Evolutionary conservation across 2,329 filamentous ascomycete species (phyloP), one percentile per base, ranked within the genome.

Genomic region (Fusarium palustre): DNA sequence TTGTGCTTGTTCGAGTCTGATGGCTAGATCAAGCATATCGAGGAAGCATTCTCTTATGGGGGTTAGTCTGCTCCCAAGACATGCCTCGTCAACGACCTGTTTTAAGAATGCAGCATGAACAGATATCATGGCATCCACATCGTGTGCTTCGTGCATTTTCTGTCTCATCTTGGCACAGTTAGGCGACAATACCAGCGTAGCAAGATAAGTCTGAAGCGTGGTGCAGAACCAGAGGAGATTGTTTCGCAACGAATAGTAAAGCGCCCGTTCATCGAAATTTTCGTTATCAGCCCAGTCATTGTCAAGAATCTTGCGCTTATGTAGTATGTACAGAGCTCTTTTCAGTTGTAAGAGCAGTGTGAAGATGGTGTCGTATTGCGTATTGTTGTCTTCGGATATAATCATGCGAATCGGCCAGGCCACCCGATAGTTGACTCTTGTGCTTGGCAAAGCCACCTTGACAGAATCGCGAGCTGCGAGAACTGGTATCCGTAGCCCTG

Each of bases 51-150:
- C 87, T 57, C 88, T 86, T 36, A 97, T 91, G 0, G 91, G 90
- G 18, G 85, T 83, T 6, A 97, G 80, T 55, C 90, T 90, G 18
- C 84, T 80, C 1, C 90, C 88, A 0, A 97, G 85, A 25, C 96
- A 86, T 12, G 91, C 88, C 68, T 93, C 89, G 33, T 89, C 86
- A 58, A 90, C 82, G 13, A 96, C 80, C 3, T 85, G 85, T 45
- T 83, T 84, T 45, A 91, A 81, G 73, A 91, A 95, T 0, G 78
- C 76, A 7, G 86, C 80, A 76, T 97, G 94, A 1, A 90, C 84
- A 2, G 80, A 79, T 28, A 94, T 89, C 92, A 97, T 97, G 28
- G 86, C 86, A 75, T 97, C 93, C 12, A 97, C 88, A 70, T 95
- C 93, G 28, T 86, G 83, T 0, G 92, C 88, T 8, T 81, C 80